Conservation (phyloP, 768 basidiomycete genomes). For the Kockovaella imperatae region DNA sequence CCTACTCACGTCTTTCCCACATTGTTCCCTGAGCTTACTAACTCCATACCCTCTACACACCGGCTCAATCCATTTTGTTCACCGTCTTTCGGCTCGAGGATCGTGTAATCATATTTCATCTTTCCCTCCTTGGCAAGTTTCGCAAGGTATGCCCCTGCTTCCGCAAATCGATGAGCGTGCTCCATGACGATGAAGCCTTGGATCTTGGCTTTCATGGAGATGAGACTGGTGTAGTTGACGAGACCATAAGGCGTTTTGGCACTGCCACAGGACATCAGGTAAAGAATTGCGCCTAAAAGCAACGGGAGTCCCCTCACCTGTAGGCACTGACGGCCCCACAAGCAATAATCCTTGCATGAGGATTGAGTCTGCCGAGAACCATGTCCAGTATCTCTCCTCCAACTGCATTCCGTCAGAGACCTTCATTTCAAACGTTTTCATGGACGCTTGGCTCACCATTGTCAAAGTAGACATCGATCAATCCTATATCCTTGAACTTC, state of each 20-base stretch:
- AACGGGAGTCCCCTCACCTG: constrained; percentile 26
- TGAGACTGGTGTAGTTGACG: constrained; percentile 59
- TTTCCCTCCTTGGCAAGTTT: constrained; percentile 28
- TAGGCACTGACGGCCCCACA: constrained; percentile 87
- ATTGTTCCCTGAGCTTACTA: constrained; percentile 29
- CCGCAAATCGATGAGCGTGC: constrained; percentile 49
- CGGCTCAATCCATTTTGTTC: constrained; percentile 19
- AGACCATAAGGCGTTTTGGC: constrained; percentile 43
- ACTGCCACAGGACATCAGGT: constrained; percentile 3
- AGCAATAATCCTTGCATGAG: constrained; percentile 65
- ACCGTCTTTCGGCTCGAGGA: constrained; percentile 12
- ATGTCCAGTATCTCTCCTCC: constrained; percentile 76
- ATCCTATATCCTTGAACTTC: constrained; percentile 64
- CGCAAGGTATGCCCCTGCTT: constrained; percentile 33
- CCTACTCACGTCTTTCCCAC: constrained; percentile 25
- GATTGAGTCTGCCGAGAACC: constrained; percentile 64
- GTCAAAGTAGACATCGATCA: constrained; percentile 42
- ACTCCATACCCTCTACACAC: constrained; percentile 24
- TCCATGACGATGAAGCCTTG: constrained; percentile 81
- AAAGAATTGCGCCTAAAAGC: not conserved
- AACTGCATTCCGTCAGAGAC: constrained; percentile 43
- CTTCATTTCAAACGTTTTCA: not conserved
- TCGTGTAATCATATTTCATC: constrained; percentile 33
- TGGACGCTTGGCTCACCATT: constrained; percentile 30
- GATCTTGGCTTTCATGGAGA: constrained; percentile 67